A percentile compares a stretch with the other conserved stretches of the same genome.
Evolutionary conservation across 257 asterid species (phyloP).

Genomic region (Solanum pennellii): DNA sequence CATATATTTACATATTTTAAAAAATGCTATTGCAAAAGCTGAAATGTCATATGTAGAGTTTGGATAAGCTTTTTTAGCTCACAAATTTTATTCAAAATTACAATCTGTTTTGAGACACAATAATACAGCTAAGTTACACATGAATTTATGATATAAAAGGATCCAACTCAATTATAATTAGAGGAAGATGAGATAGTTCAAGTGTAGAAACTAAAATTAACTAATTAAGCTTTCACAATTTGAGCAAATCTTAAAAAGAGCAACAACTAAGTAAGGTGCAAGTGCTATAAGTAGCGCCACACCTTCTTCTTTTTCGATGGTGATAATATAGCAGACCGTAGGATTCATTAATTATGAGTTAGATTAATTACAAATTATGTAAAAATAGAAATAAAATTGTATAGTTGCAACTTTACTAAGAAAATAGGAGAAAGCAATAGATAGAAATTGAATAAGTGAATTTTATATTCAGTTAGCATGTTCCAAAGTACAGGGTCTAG

Average conservation of each 20-base stretch:
- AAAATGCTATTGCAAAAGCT: no score
- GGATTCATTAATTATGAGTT: no score
- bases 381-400: not conserved
- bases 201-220: not conserved
- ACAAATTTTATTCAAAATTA: no score
- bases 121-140: not conserved
- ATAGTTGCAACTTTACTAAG: not conserved
- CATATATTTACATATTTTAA: no score
- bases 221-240: not conserved
- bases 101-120: not conserved
- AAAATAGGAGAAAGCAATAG: not conserved
- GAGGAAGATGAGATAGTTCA: not conserved
- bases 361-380: not conserved
- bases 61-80: no score
- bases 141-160: not conserved
- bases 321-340: no score
- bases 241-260: not conserved
- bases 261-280: not conserved
- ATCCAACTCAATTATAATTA: not conserved
- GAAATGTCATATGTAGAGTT: no score
- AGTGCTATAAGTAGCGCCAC: no score
- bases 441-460: not conserved
- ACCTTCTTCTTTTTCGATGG: no score
- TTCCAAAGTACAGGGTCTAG: not conserved
- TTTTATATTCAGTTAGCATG: not conserved